Percentiles rank a stretch among this genome's conserved stretches.
Evolutionary conservation across 2,329 filamentous ascomycete genomes (phyloP).

Genomic region (Paecilomyces variotii): DNA sequence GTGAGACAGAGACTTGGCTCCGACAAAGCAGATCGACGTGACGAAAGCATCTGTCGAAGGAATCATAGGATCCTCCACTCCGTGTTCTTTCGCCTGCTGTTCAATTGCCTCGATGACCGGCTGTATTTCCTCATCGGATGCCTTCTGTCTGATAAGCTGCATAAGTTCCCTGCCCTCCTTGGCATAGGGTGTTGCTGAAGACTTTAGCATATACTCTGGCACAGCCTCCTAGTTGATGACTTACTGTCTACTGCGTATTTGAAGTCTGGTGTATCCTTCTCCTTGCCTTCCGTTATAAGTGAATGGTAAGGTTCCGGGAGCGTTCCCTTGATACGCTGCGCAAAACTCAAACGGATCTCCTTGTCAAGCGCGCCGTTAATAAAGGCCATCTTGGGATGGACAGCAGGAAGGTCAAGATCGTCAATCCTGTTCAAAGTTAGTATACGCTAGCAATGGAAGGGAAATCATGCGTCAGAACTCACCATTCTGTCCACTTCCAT

Average conservation of each 20-base stretch:
- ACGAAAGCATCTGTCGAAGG: conserved; percentile 90
- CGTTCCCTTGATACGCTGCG: conserved; percentile 90
- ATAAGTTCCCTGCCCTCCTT: conserved; percentile 78
- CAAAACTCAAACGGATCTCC: conserved; percentile 92
- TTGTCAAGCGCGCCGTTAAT: conserved; percentile 87
- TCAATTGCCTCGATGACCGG: conserved; percentile 73
- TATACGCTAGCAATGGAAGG: not conserved
- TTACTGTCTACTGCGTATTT: conserved; percentile 73
- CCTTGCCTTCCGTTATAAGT: conserved; percentile 77
- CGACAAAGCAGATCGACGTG: conserved; percentile 86
- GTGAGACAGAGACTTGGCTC: conserved; percentile 92
- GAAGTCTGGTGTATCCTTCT: conserved; percentile 92
- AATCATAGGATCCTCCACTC: conserved; percentile 65
- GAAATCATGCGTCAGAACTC: conserved; percentile 17
- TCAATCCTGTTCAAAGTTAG: conserved; percentile 50
- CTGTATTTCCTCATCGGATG: conserved; percentile 77
- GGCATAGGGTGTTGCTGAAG: conserved; percentile 66
- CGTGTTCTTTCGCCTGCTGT: conserved; percentile 61
- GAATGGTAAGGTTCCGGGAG: conserved; percentile 74
- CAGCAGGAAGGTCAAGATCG: conserved; percentile 65
- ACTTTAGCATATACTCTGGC: conserved; percentile 7
- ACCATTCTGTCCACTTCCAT: conserved; percentile 99
- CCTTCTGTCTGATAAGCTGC: conserved; percentile 72
- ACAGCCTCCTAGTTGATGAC: conserved; percentile 20
- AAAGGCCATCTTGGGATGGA: conserved; percentile 88